Evolutionary conservation across 2,329 filamentous ascomycete species (phyloP), one percentile per base, ranked within the genome.

Genomic region (Bisporella sp.): DNA sequence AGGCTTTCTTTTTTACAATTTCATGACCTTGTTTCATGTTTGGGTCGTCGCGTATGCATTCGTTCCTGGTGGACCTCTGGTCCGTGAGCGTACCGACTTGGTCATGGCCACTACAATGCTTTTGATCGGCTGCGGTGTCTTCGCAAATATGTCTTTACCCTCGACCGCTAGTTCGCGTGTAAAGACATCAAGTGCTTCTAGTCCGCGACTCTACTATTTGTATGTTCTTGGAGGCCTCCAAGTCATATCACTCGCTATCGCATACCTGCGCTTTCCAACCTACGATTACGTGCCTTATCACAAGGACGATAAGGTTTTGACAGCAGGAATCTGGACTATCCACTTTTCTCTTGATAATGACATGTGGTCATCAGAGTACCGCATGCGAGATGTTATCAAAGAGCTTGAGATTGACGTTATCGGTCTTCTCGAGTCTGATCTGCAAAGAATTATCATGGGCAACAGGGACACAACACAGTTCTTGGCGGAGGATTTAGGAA

Each of bases 21-120:
- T 97, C 62, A 72, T 97, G 72, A 85, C 96, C 4, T 79, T 99
- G n/a, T 96, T 96, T 74, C 92, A 97, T 64, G 90, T 96, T 49
- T 99, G 93, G 93, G 87, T 96, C 35, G 93, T 99, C 8, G 93
- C 93, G 2, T 99, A 99, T 63, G 93, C 93, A 9, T 99, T 99
- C 60, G 93, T 99, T 3, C 93, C 93, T 2, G 93, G 93, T 47
- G 93, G 93, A 2, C 89, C 89, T 3, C 77, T 96, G 1, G 87
- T 99, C 41, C 85, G 93, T 42, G 93, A 99, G 68, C 91, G 85
- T 64, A 99, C 91, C 1, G 92, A 97, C 66, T 96, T 91, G 87
- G 78, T 99, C 63, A 95, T 97, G 89, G 78, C 81, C 5, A 80
- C 79, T 6, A 95, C 80, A 64, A 95, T 97, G 87, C 66, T 89